Base-by-base conservation (phyloP, 176 grass and related monocot species). In the Oropetium thomaeum region DNA sequence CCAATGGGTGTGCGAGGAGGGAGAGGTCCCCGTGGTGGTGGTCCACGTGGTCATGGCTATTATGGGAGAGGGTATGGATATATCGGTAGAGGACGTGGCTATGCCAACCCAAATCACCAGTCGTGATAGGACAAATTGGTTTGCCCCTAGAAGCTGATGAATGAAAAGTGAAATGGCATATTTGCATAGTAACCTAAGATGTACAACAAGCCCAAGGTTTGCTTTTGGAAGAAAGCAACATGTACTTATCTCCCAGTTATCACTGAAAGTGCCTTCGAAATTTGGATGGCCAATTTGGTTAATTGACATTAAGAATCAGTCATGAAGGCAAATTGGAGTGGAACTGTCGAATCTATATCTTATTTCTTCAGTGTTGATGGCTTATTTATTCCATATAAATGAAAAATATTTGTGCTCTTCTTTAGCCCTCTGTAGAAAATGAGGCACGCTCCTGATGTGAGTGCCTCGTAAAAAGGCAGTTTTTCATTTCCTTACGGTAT, bases 1-100 rank as follows among this genome's bases (percentile, higher is more conserved):
- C 67, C 79, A 38, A 86, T 86, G 79, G 66, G 86, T 44, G 81
- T 86, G 74, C 67, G 86, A 1, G 89, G 92, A 61, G 81, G 95
- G 7, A 92, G 88, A 60, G 85, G 74, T 5, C 65, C 76, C 47
- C 88, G 83, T 55, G 94, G 90, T 12, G 86, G 89, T 44, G 71
- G 76, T 44, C 54, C 59, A 25, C 83, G 72, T 78, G 86, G 58
- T 33, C 80, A 41, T 59, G 87, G 90, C 20, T 89, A 87, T 76
- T 76, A 81, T 83, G 88, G 88, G 25, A 86, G 87, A 81, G 82
- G 92, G 16, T 84, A 95, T 74, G 83, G 83, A 39, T 84, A 89
- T 85, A 78, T 8, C 5, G 80, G 80, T 37, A 84, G 86, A 68
- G 90, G 83, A 1, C 68, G 80, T 17, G 80, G 83, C 28, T 66